Evolutionary conservation across 768 basidiomycete species (phyloP).

Genomic region (Suillus fuscotomentosus): DNA sequence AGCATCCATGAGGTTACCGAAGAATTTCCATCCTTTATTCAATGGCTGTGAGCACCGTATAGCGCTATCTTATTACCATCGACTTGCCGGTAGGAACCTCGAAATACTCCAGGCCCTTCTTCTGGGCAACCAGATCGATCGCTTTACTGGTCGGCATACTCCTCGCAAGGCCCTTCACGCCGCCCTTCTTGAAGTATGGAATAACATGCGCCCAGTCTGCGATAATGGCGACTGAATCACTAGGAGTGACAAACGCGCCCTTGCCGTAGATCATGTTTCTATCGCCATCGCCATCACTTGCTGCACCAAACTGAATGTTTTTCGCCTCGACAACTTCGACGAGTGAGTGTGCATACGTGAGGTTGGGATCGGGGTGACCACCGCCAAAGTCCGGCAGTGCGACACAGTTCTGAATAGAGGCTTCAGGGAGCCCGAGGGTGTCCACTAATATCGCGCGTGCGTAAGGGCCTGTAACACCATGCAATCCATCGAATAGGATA

Average conservation of each 20-base stretch:
- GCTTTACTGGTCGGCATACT: conserved; percentile 98
- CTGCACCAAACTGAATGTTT: conserved; percentile 90
- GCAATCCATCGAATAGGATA: conserved; percentile 93
- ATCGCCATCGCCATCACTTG: conserved; percentile 97
- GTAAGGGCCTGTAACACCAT: conserved; percentile 98
- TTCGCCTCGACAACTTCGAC: conserved; percentile 89
- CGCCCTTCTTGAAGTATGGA: conserved; percentile 86
- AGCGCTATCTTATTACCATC: background rate
- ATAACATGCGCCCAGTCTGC: conserved; percentile 94
- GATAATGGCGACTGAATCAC: conserved; percentile 97
- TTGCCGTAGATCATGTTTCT: conserved; percentile 99
- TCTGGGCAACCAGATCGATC: conserved; percentile 93
- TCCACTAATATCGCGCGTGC: conserved; percentile 85
- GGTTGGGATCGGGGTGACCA: conserved; percentile 96
- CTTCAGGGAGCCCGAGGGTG: conserved; percentile 74
- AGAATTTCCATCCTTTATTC: conserved; percentile 94
- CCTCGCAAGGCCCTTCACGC: conserved; percentile 93
- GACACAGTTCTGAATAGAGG: conserved; percentile 85
- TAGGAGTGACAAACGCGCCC: conserved; percentile 96
- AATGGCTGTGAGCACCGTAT: conserved; percentile 2
- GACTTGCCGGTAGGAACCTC: conserved; percentile 91
- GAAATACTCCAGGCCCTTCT: conserved; percentile 88
- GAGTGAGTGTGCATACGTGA: conserved; percentile 94
- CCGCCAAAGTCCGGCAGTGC: conserved; percentile 97
- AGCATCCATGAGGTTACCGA: conserved; percentile 99